Evolutionary conservation across 371 early-diverging fungal genomes (phyloP).

Genomic region (Syncephalastrum contaminatum): DNA sequence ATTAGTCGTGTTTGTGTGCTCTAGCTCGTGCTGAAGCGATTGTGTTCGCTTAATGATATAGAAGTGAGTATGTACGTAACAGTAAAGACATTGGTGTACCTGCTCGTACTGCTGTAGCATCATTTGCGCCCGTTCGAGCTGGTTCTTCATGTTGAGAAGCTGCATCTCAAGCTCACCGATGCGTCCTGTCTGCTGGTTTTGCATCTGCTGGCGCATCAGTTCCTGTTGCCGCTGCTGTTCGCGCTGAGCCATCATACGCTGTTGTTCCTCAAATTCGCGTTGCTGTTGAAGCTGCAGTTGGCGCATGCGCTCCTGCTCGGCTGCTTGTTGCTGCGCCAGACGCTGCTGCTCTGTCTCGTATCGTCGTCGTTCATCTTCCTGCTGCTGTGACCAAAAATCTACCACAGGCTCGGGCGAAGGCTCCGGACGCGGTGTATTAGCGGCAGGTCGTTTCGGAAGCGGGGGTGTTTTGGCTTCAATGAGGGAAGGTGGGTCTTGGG

Average conservation of each 20-base stretch:
- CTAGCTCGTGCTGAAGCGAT: constrained; percentile 79
- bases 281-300: constrained; percentile 67
- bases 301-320: constrained; percentile 57
- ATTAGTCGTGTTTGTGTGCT: constrained; percentile 62
- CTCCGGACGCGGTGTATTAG: constrained; percentile 26
- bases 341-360: constrained; percentile 70
- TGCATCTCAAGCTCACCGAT: constrained; percentile 78
- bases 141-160: constrained; percentile 69
- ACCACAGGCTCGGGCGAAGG: constrained; percentile 61
- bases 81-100: constrained; percentile 29
- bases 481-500: constrained; percentile 73
- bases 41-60: constrained; percentile 47
- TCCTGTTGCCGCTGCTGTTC: constrained; percentile 66
- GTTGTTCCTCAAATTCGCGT: constrained; percentile 70
- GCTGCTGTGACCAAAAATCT: constrained; percentile 59
- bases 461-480: constrained; percentile 46
- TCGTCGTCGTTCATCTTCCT: constrained; percentile 67
- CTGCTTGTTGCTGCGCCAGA: constrained; percentile 57
- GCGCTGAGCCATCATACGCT: constrained; percentile 59
- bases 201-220: constrained; percentile 68
- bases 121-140: constrained; percentile 82
- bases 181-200: constrained; percentile 71
- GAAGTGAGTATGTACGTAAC: neutral
- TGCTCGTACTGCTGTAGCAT: constrained; percentile 79
- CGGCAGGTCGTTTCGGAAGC: constrained; percentile 24